Percentiles rank a stretch among this genome's conserved stretches.
These are phyloP conservation scores for Sisymbrium irio DNA, from an alignment of 345 rosid genomes.

Conservation along the genomic window DNA sequence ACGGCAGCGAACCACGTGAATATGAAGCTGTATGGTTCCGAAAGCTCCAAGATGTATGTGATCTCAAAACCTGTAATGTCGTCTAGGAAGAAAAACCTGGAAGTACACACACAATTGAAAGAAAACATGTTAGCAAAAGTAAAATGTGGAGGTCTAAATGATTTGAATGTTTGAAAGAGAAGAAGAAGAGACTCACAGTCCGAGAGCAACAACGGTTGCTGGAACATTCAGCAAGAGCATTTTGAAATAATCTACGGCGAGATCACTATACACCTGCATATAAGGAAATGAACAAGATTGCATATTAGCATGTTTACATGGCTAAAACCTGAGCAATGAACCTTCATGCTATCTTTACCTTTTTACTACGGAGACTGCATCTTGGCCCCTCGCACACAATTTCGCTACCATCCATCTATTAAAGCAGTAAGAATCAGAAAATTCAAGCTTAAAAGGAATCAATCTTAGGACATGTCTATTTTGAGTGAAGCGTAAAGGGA, in stretches of 20 bases:
- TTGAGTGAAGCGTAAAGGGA: not conserved
- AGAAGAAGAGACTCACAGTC: slow-evolving; percentile 26
- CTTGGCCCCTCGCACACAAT: slow-evolving; percentile 92
- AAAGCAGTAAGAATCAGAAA: not conserved
- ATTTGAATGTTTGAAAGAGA: not conserved
- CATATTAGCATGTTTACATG: not conserved
- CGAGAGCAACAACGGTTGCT: slow-evolving; percentile 72
- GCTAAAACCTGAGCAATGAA: not conserved
- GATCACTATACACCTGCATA: slow-evolving; percentile 83
- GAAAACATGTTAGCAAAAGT: slow-evolving; percentile 10
- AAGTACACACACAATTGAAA: slow-evolving; percentile 15
- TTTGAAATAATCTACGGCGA: slow-evolving; percentile 85
- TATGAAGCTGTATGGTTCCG: slow-evolving; percentile 91
- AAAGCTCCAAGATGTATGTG: slow-evolving; percentile 82
- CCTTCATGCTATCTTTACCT: slow-evolving; percentile 38
- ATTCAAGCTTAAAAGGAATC: not conserved
- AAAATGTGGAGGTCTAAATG: not conserved
- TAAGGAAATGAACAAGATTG: not conserved
- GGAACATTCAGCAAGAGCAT: slow-evolving; percentile 89
- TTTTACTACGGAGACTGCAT: slow-evolving; percentile 92
- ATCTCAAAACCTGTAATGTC: slow-evolving; percentile 91
- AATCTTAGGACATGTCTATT: not conserved
- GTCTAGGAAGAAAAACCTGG: slow-evolving; percentile 94
- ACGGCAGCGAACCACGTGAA: slow-evolving; percentile 98
- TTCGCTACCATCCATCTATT: slow-evolving; percentile 74